Conservation (phyloP, 2,329 filamentous ascomycete species). For the Epichloe coenophiala region DNA sequence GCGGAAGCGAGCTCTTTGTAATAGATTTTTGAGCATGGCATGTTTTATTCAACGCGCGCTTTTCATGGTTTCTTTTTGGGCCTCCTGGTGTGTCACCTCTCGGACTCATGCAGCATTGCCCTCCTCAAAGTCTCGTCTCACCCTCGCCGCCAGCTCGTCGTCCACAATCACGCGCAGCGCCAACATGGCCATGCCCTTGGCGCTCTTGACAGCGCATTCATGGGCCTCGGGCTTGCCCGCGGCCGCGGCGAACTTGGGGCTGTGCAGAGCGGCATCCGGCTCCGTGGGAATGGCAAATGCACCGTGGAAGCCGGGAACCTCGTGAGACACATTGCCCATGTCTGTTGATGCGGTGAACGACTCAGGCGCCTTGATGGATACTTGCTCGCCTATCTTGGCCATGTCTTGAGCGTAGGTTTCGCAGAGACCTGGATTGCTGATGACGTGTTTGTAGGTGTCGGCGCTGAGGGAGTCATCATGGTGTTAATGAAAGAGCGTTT, state of each 20-base stretch:
- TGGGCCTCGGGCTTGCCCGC: conserved; percentile 28
- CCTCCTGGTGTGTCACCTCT: neutral
- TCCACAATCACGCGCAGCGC: conserved; percentile 18
- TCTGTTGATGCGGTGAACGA: conserved; percentile 30
- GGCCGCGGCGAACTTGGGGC: conserved; percentile 28
- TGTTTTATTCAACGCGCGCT: too few relatives aligned
- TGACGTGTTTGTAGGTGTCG: conserved; percentile 30
- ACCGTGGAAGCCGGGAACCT: conserved; percentile 33
- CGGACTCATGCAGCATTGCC: neutral
- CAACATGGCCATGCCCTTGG: conserved; percentile 30
- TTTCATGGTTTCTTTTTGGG: too few relatives aligned
- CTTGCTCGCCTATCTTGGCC: conserved; percentile 22
- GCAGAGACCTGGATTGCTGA: conserved; percentile 30
- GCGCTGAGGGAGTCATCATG: conserved; percentile 9
- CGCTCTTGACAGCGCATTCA: conserved; percentile 26
- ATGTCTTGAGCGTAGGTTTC: conserved; percentile 30
- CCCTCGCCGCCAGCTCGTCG: conserved; percentile 1
- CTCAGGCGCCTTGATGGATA: conserved; percentile 22
- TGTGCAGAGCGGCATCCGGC: conserved; percentile 23
- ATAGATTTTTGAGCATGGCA: too few relatives aligned
- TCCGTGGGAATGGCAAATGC: conserved; percentile 29
- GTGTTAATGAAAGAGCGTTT: neutral
- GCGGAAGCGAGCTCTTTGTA: too few relatives aligned
- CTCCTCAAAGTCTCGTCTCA: conserved; percentile 2
- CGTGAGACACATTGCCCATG: conserved; percentile 37